phyloP scores from a whole-genome alignment of 2,329 filamentous ascomycete species.

The Eutypella sp. region DNA sequence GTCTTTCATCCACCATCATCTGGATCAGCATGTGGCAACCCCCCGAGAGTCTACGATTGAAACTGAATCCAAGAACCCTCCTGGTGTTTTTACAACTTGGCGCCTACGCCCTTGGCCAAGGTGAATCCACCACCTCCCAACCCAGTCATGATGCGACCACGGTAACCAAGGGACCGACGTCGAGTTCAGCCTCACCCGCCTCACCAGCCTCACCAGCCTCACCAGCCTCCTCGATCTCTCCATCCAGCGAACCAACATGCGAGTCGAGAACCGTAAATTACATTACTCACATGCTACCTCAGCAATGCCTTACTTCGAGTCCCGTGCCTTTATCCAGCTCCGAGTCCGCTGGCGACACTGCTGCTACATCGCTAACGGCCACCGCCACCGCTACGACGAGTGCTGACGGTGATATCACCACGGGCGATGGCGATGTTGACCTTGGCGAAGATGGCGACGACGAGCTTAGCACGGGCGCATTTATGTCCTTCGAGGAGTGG shows the following conservation, averaged over 20 bases:
- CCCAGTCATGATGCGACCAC: constrained; percentile 1
- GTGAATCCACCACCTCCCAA: not conserved
- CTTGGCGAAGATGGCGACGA: constrained; percentile 56
- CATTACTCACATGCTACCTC: constrained; percentile 71
- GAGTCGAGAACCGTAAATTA: constrained; percentile 69
- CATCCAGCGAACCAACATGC: constrained; percentile 35
- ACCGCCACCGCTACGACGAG: constrained; percentile 11
- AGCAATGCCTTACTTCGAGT: constrained; percentile 67
- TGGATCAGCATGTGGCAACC: not conserved
- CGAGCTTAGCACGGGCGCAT: constrained; percentile 60
- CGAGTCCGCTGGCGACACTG: constrained; percentile 13
- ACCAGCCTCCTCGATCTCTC: not conserved
- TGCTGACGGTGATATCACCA: constrained; percentile 11
- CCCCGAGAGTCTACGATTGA: not conserved
- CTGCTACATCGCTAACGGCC: constrained; percentile 17
- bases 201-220: not conserved
- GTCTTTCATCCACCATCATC: too few relatives aligned
- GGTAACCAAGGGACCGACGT: not conserved
- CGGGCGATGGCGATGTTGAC: constrained; percentile 39
- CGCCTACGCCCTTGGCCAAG: not conserved
- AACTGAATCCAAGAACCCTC: not conserved
- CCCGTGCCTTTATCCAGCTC: constrained; percentile 37
- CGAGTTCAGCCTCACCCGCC: not conserved
- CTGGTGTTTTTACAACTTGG: not conserved
- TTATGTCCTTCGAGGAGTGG: constrained; percentile 98